Conservation (phyloP, 2,329 filamentous ascomycete genomes). For the Torrubiella hemipterigena region DNA sequence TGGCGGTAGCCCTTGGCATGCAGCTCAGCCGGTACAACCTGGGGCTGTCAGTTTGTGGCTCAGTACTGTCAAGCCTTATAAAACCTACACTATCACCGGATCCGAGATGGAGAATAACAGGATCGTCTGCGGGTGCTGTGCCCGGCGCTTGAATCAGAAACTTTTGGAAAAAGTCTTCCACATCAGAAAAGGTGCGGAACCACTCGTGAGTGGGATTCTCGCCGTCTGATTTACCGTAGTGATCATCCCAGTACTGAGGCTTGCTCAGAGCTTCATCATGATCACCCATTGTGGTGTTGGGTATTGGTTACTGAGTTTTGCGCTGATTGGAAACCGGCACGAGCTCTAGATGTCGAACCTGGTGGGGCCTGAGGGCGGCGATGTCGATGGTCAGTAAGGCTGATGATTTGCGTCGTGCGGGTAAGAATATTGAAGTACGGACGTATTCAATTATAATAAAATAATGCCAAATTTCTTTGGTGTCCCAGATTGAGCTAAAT, state of each 20-base stretch:
- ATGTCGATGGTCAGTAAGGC: no score
- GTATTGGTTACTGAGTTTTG: no score
- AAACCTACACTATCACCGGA: conserved; percentile 44
- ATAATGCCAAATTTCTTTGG: no score
- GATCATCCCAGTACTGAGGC: conserved; percentile 37
- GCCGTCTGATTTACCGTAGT: conserved; percentile 26
- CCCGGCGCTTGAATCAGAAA: conserved; percentile 24
- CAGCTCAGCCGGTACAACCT: conserved; percentile 41
- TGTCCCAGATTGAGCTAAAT: no score
- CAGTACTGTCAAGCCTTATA: not conserved
- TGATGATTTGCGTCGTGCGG: no score
- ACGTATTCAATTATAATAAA: no score
- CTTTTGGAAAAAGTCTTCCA: conserved; percentile 32
- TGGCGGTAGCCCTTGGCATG: conserved; percentile 31
- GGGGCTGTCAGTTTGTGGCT: conserved; percentile 2
- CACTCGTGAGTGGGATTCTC: conserved; percentile 37
- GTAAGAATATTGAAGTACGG: no score
- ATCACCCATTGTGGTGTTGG: conserved; percentile 1
- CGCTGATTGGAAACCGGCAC: no score
- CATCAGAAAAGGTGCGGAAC: conserved; percentile 34
- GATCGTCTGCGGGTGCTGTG: conserved; percentile 16
- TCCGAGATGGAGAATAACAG: conserved; percentile 41
- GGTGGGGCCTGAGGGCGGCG: no score
- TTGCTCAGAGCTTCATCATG: conserved; percentile 18
- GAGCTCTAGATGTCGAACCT: no score